phyloP scores from a whole-genome alignment of 441 rosid species.

The Syzygium syzygioides region DNA sequence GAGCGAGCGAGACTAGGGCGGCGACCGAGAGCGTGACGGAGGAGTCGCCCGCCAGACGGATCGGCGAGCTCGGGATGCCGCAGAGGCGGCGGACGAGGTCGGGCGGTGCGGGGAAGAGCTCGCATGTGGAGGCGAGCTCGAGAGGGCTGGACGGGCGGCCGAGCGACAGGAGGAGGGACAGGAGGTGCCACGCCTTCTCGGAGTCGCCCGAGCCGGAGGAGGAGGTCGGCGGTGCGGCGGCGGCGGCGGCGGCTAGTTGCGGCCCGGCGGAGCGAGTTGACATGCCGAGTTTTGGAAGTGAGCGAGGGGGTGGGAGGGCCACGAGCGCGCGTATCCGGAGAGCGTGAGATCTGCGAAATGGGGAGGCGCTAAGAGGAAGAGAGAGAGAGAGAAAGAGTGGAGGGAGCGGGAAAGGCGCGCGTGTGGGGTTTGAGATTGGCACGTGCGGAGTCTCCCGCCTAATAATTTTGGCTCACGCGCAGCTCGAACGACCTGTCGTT shows the following conservation, averaged over 20 bases:
- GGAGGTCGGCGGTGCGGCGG: slow-evolving; percentile 3
- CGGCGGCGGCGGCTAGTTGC: not conserved
- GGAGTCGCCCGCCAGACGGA: slow-evolving; percentile 19
- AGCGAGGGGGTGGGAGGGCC: not conserved
- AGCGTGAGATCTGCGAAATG: slow-evolving; percentile 2
- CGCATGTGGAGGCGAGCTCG: slow-evolving; percentile 40
- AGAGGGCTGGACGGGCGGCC: slow-evolving; percentile 44
- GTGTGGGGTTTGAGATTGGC: slow-evolving; percentile 23
- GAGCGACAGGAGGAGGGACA: slow-evolving; percentile 41
- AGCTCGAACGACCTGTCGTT: not conserved
- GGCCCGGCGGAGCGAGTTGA: not conserved
- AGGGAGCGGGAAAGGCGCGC: slow-evolving; percentile 4
- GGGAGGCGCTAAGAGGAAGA: not conserved
- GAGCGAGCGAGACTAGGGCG: slow-evolving; percentile 18
- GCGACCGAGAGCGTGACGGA: slow-evolving; percentile 38
- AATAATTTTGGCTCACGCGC: not conserved
- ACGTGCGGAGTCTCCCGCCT: slow-evolving; percentile 41
- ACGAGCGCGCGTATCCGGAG: slow-evolving; percentile 9
- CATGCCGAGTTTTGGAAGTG: slow-evolving; percentile 16
- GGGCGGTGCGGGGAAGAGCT: slow-evolving; percentile 38
- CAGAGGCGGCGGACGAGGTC: slow-evolving; percentile 38
- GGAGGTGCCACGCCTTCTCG: slow-evolving; percentile 59
- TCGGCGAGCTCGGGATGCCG: slow-evolving; percentile 43
- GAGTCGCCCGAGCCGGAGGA: slow-evolving; percentile 13
- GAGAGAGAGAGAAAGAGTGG: slow-evolving; percentile 11